Conservation (phyloP, 306 rosid species). For the Coriaria nepalensis region DNA sequence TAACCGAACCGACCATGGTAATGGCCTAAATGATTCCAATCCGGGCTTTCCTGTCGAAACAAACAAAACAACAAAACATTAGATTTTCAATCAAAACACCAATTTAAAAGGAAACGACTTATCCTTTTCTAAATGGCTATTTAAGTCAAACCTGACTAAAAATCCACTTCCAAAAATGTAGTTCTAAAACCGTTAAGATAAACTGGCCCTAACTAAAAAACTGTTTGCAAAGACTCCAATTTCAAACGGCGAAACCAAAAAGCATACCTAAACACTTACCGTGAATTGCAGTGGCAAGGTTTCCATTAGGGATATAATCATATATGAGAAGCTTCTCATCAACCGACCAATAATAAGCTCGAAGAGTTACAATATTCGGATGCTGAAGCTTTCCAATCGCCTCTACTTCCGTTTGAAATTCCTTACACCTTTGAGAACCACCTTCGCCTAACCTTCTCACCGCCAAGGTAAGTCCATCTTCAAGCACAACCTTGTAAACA, state of each 20-base stretch:
- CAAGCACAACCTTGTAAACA: conserved; percentile 94
- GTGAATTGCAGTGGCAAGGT: conserved; percentile 77
- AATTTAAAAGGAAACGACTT: background rate
- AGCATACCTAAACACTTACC: conserved; percentile 26
- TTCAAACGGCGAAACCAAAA: background rate
- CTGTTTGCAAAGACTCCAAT: no score
- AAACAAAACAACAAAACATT: conserved; percentile 13
- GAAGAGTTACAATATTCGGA: conserved; percentile 67
- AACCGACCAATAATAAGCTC: conserved; percentile 97
- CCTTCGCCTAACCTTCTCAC: conserved; percentile 98
- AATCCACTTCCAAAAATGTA: no score
- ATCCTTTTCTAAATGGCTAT: no score
- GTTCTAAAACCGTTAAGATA: background rate
- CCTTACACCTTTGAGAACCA: conserved; percentile 94
- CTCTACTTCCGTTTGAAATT: conserved; percentile 95
- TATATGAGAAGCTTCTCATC: conserved; percentile 96
- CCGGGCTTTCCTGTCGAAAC: conserved; percentile 60
- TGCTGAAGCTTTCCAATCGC: conserved; percentile 92
- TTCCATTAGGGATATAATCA: conserved; percentile 84
- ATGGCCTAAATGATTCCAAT: conserved; percentile 35
- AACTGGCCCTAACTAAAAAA: background rate
- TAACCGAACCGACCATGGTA: conserved; percentile 56
- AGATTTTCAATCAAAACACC: conserved; percentile 5
- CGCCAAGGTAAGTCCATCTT: conserved; percentile 77
- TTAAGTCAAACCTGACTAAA: no score